phyloP scores from a whole-genome alignment of 2,329 filamentous ascomycete genomes.

The Lasiodiplodia sp. region DNA sequence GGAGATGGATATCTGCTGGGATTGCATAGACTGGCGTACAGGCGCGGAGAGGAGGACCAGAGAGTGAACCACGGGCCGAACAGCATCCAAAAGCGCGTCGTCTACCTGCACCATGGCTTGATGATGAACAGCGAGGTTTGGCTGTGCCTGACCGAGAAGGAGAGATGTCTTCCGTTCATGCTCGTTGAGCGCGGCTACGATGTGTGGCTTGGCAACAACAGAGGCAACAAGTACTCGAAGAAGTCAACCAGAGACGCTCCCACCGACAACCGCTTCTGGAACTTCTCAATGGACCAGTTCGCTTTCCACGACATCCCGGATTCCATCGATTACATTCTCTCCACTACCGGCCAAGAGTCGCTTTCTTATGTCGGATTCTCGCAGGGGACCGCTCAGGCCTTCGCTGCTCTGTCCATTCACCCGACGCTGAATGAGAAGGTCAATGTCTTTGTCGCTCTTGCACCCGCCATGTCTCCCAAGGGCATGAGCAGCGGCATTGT shows the following conservation, averaged over 20 bases:
- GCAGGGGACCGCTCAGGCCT: slow-evolving; percentile 95
- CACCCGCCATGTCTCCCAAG: slow-evolving; percentile 94
- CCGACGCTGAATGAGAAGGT: slow-evolving; percentile 91
- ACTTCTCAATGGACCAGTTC: slow-evolving; percentile 98
- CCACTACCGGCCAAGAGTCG: slow-evolving; percentile 80
- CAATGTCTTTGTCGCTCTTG: slow-evolving; percentile 94
- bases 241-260: slow-evolving; percentile 83
- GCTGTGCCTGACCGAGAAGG: slow-evolving; percentile 88
- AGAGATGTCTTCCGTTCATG: slow-evolving; percentile 86
- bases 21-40: slow-evolving; percentile 84
- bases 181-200: slow-evolving; percentile 92
- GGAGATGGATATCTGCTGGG: slow-evolving; percentile 92
- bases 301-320: slow-evolving; percentile 97
- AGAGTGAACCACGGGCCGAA: slow-evolving; percentile 76
- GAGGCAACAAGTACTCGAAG: slow-evolving; percentile 99
- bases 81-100: slow-evolving; percentile 79
- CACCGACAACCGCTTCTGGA: slow-evolving; percentile 82
- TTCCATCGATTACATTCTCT: slow-evolving; percentile 89
- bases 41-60: slow-evolving; percentile 78
- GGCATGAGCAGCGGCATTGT: slow-evolving; percentile 90
- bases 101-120: slow-evolving; percentile 93
- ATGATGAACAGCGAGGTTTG: slow-evolving; percentile 99
- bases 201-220: slow-evolving; percentile 97
- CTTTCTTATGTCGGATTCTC: slow-evolving; percentile 97
- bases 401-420: slow-evolving; percentile 90